A percentile compares a stretch with the other conserved stretches of the same genome.
These are phyloP conservation scores for Alloascoidea africana DNA, from an alignment of 805 yeast genomes.

Conservation along the genomic window DNA sequence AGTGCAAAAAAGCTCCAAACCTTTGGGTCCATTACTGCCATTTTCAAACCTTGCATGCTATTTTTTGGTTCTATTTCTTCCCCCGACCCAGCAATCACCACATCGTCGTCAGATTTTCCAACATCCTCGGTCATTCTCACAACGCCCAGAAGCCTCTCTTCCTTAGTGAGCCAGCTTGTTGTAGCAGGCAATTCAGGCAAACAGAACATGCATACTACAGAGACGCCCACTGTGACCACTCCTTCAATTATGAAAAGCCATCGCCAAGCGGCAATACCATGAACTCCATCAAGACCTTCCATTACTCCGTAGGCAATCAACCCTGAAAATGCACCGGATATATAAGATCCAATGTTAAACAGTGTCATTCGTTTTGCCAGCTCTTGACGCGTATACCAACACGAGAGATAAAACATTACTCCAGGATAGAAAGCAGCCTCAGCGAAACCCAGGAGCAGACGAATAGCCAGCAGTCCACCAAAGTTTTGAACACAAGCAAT, in stretches of 20 bases:
- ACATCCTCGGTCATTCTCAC: slow-evolving; percentile 23
- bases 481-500: slow-evolving; percentile 28
- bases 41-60: no score
- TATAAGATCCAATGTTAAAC: slow-evolving; percentile 30
- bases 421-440: slow-evolving; percentile 36
- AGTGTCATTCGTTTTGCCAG: slow-evolving; percentile 34
- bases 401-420: slow-evolving; percentile 32
- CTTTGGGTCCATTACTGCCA: no score
- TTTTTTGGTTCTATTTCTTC: no score
- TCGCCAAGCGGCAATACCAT: slow-evolving; percentile 34
- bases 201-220: slow-evolving; percentile 28
- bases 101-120: slow-evolving; percentile 22
- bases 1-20: slow-evolving; percentile 4
- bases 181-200: slow-evolving; percentile 39
- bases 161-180: slow-evolving; percentile 30
- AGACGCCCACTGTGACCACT: slow-evolving; percentile 29
- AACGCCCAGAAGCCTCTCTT: slow-evolving; percentile 24
- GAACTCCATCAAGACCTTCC: slow-evolving; percentile 23
- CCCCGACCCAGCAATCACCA: no score
- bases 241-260: slow-evolving; percentile 46
- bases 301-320: slow-evolving; percentile 39
- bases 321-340: slow-evolving; percentile 39
- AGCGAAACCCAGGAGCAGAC: slow-evolving; percentile 30
- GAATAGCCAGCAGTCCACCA: slow-evolving; percentile 27
- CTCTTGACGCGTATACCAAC: slow-evolving; percentile 39